Evolutionary conservation across 2,329 filamentous ascomycete genomes (phyloP).

Genomic region (Thermothelomyces thermophilus): DNA sequence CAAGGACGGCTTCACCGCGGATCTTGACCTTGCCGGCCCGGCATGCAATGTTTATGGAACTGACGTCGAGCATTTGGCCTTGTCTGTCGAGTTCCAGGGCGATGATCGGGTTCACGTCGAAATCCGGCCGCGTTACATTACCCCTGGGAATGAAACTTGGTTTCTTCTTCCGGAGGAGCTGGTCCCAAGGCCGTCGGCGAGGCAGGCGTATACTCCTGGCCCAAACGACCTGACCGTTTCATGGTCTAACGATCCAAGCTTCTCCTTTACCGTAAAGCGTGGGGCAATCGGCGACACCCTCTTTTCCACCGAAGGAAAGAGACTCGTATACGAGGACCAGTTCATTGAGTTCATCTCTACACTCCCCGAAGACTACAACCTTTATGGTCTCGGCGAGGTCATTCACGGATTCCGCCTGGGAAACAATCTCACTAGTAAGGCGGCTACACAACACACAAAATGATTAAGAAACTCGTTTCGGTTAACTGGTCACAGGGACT

Average conservation of each 20-base stretch:
- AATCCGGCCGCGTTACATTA: slow-evolving; percentile 60
- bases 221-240: slow-evolving; percentile 45
- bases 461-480: neutral
- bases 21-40: slow-evolving; percentile 60
- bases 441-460: too few species aligned
- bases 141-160: slow-evolving; percentile 55
- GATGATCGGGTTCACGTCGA: slow-evolving; percentile 60
- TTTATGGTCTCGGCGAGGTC: slow-evolving; percentile 68
- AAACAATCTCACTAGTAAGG: slow-evolving; percentile 59
- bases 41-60: slow-evolving; percentile 74
- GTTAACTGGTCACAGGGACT: slow-evolving; percentile 30
- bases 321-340: slow-evolving; percentile 68
- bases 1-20: slow-evolving; percentile 55
- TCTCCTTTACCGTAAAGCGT: slow-evolving; percentile 59
- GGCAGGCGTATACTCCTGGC: too few species aligned
- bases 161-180: slow-evolving; percentile 60
- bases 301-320: slow-evolving; percentile 58
- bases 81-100: slow-evolving; percentile 63
- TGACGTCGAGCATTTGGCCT: slow-evolving; percentile 59
- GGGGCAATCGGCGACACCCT: slow-evolving; percentile 56
- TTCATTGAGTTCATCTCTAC: slow-evolving; percentile 66
- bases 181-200: slow-evolving; percentile 45
- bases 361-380: slow-evolving; percentile 64
- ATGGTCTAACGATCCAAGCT: slow-evolving; percentile 50
- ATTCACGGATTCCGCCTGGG: slow-evolving; percentile 66